A percentile compares a stretch with the other conserved stretches of the same genome.
phyloP scores from a whole-genome alignment of 2,329 filamentous ascomycete species.

The Coniochaeta hoffmannii region DNA sequence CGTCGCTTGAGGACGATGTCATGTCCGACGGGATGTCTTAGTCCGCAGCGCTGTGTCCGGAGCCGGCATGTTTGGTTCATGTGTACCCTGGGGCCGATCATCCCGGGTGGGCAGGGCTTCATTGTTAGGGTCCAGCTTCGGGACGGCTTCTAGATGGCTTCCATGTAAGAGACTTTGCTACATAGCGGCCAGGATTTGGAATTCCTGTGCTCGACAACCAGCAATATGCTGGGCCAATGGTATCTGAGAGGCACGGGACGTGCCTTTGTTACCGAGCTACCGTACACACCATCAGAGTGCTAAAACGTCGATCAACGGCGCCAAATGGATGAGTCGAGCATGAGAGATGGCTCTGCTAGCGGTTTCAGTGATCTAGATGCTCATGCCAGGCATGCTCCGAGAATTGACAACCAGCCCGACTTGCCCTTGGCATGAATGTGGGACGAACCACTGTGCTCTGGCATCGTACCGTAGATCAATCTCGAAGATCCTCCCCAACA shows the following conservation, averaged over 20 bases:
- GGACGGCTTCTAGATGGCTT: not conserved
- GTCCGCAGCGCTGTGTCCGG: not conserved
- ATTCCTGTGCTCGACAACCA: not conserved
- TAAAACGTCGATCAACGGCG: not conserved
- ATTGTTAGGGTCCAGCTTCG: not conserved
- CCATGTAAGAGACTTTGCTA: not conserved
- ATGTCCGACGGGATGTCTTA: not conserved
- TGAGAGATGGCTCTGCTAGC: not conserved
- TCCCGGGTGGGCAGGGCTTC: not conserved
- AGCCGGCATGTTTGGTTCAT: not conserved
- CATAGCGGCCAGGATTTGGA: not conserved
- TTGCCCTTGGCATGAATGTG: not conserved
- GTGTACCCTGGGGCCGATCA: not conserved
- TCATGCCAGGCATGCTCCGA: not conserved
- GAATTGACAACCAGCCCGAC: not conserved
- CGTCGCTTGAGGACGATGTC: conserved; percentile 4
- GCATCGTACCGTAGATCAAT: not conserved
- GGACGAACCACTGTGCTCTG: not conserved
- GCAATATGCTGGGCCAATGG: not conserved
- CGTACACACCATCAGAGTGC: not conserved
- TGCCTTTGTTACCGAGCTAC: not conserved
- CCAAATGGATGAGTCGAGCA: not conserved
- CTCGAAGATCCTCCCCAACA: not conserved
- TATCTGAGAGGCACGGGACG: not conserved
- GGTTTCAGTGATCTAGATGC: not conserved